Base-by-base conservation (phyloP, 768 basidiomycete genomes). In the Kwoniella dejecticola region DNA sequence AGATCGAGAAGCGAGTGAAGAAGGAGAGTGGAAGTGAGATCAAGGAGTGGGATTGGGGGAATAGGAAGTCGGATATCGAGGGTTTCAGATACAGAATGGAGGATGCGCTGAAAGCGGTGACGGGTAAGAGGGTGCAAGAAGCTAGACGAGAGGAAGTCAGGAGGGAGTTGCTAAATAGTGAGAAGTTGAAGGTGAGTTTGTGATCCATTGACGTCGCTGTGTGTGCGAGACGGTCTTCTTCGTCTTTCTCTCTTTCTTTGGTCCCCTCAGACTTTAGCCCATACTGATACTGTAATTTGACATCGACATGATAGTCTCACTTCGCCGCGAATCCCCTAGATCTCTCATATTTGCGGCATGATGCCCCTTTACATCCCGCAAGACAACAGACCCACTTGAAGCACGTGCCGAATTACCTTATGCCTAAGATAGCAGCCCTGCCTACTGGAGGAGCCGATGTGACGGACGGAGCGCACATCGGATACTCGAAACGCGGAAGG, bases 31-130 rank as follows among this genome's bases (percentile, higher is more conserved):
- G 82, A 19, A 81, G 82, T 60, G 80, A 83, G 60, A 79, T 92
- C 64, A 89, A 90, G 76, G 92, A 94, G 78, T 99, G 95, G 79
- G 84, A 87, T 36, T 97, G 97, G 71, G 77, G 77, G 62, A 93
- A 96, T 62, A 89, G 89, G 88, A 90, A 87, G 76, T 89, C 67
- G 19, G 79, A 96, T 82, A 91, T 98, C 19, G 94, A 99, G 70
- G 92, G 91, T 21, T 99, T 99, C 81, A 82, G 94, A 73, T 99
- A 99, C 80, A 84, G 96, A 48, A 97, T 97, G 95, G 91, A 95
- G 74, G 96, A 98, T 74, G 96, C 91, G 1, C 75, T 98, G 70
- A 83, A 91, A 66, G 85, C 88, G 46, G 93, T 96, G 10, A 98
- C 96, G 57, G 84, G 87, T 67, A 87, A 85, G 58, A 86, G 88